Percentiles rank a stretch among this genome's conserved stretches.
Evolutionary conservation across 805 yeast genomes (phyloP).

Genomic region (Metschnikowia drakensbergensis): DNA sequence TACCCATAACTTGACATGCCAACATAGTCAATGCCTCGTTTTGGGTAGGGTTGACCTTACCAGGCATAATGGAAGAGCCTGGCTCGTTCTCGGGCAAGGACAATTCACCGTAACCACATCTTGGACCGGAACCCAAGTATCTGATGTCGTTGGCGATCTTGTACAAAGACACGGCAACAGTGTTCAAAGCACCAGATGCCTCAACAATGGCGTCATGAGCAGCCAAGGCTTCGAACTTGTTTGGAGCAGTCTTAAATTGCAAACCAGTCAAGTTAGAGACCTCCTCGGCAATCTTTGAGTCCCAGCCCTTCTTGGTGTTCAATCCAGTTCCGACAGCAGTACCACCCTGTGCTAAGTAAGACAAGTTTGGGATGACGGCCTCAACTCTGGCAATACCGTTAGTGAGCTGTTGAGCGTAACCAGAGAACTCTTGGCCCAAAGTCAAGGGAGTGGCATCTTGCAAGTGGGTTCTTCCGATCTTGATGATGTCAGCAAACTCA

Average conservation of each 20-base stretch:
- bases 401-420: constrained; percentile 89
- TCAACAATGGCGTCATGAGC: constrained; percentile 98
- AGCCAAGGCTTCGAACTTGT: constrained; percentile 98
- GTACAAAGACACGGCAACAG: constrained; percentile 87
- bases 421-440: constrained; percentile 96
- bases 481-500: constrained; percentile 86
- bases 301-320: constrained; percentile 90
- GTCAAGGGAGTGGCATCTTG: constrained; percentile 99
- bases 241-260: constrained; percentile 91
- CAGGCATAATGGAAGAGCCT: constrained; percentile 99
- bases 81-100: constrained; percentile 97
- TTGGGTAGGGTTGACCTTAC: constrained; percentile 98
- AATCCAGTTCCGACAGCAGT: constrained; percentile 99
- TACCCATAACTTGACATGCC: constrained; percentile 96
- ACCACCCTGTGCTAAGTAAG: constrained; percentile 96
- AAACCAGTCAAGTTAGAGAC: constrained; percentile 85
- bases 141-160: constrained; percentile 98
- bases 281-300: constrained; percentile 78
- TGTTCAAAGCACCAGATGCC: constrained; percentile 95
- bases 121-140: constrained; percentile 97
- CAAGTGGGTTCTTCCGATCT: constrained; percentile 97
- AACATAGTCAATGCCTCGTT: constrained; percentile 99
- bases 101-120: constrained; percentile 98
- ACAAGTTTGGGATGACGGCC: constrained; percentile 67
- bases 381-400: constrained; percentile 89